phyloP scores from a whole-genome alignment of 805 yeast species.

The Candida easanensis region DNA sequence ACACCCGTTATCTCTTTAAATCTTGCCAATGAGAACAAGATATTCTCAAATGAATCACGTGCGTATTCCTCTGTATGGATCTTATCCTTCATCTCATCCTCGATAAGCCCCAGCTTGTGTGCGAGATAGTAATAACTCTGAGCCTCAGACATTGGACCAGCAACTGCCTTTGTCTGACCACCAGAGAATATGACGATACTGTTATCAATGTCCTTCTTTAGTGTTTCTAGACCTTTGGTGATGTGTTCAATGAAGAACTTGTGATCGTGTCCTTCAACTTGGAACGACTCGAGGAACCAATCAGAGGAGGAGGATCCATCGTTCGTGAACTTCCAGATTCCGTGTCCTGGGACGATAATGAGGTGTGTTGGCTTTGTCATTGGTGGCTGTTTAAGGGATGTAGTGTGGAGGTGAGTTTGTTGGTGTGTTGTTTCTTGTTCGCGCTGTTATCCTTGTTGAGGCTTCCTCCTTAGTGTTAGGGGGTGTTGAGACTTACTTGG shows the following conservation, averaged over 20 bases:
- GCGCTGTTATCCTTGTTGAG: too few relatives aligned
- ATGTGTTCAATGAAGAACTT: conserved; percentile 63
- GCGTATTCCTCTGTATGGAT: conserved; percentile 67
- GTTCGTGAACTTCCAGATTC: conserved; percentile 51
- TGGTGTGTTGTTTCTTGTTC: too few relatives aligned
- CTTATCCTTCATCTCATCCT: conserved; percentile 11
- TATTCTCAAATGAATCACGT: conserved; percentile 77
- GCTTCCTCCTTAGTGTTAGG: too few relatives aligned
- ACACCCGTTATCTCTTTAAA: conserved; percentile 43
- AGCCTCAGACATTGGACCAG: conserved; percentile 60
- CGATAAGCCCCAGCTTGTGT: conserved; percentile 25
- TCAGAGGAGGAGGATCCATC: conserved; percentile 48
- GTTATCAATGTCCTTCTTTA: conserved; percentile 30
- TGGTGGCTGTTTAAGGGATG: not conserved
- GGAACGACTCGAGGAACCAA: conserved; percentile 71
- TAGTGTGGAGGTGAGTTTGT: not conserved
- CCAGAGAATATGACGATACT: conserved; percentile 53
- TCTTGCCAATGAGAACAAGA: conserved; percentile 55
- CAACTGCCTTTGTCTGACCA: conserved; percentile 62
- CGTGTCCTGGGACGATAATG: conserved; percentile 60
- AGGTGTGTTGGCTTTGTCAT: conserved; percentile 21
- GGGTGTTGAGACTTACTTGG: too few relatives aligned
- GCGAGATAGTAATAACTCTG: conserved; percentile 52
- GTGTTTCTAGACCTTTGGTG: conserved; percentile 36
- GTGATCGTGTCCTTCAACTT: conserved; percentile 67